These are phyloP conservation scores for Hippophae gyantsensis DNA, from an alignment of 306 rosid genomes.

Conservation along the genomic window DNA sequence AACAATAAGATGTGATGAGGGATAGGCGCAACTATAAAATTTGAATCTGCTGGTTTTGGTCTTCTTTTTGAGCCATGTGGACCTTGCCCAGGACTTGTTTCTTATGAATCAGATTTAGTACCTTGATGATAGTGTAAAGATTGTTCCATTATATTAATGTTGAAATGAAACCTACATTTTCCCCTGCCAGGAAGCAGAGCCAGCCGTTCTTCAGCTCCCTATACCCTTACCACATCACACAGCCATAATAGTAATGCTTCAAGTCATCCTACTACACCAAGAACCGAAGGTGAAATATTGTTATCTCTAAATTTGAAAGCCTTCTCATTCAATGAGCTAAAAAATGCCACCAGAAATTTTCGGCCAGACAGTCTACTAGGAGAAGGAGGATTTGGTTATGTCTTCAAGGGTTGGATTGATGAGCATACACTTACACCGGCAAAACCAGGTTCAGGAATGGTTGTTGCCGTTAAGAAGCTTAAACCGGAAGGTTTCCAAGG, in stretches of 20 bases:
- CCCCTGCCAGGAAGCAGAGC: conserved; percentile 28
- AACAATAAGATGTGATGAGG: too few species aligned
- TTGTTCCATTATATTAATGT: neutral
- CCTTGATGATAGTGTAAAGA: too few species aligned
- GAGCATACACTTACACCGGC: conserved; percentile 44
- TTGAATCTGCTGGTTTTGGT: too few species aligned
- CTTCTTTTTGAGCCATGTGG: too few species aligned
- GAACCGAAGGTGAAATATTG: conserved; percentile 84
- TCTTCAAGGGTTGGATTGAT: conserved; percentile 93
- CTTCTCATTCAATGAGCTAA: conserved; percentile 70
- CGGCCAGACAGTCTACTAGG: conserved; percentile 81
- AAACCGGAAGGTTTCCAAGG: conserved; percentile 88
- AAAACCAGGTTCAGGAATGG: conserved; percentile 81
- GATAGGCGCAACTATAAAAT: too few species aligned
- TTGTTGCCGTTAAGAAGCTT: conserved; percentile 88
- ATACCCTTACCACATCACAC: conserved; percentile 38
- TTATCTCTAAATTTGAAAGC: conserved; percentile 64
- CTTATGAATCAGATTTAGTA: too few species aligned
- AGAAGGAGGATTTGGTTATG: conserved; percentile 93
- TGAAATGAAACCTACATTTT: conserved; percentile 14
- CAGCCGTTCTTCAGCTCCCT: conserved; percentile 41
- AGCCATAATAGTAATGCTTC: conserved; percentile 40
- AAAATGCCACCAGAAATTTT: conserved; percentile 76
- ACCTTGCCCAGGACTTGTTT: too few species aligned
- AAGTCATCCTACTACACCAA: conserved; percentile 59